Evolutionary conservation across 345 rosid species (phyloP), one percentile per base, ranked within the genome.

Genomic region (Raphanus raphanistrum): DNA sequence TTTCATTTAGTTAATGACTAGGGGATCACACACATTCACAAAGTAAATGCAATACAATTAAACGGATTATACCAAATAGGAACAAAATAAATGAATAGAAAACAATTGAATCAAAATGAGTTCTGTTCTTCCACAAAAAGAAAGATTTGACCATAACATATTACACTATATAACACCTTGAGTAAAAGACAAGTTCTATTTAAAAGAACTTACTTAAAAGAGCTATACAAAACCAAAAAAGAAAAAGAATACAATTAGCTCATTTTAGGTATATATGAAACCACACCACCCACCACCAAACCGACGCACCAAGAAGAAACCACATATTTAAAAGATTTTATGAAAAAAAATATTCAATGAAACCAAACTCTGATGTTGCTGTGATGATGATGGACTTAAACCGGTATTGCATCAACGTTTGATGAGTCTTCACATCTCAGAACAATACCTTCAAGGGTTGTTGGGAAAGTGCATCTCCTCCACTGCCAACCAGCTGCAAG

Each of bases 391-490:
- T 33, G 48, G 67, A 36, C 29, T 79, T 90, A 96, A 75, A 96
- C 99, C 0, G 99, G 97, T 74, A 96, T 96, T 60, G 88, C 99
- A 86, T 93, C 99, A 5, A 82, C 90, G 73, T 90, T 87, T 0
- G 97, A 89, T 13, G 93, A 86, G 75, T 96, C 99, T 83, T 96
- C 99, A 62, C 99, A 90, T 88, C 98, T 90, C 84, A 96, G 79
- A 74, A 96, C 86, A 57, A 96, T 84, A 57, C 99, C 99, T 48
- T 96, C 98, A 0, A 93, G 97, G 70, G 89, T 85, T 2, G 96
- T 88, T 0, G 99, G 98, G 81, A 91, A 90, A 63, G 89, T 87
- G 74, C 97, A 93, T 62, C 82, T 88, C 15, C 76, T 70, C 95
- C 98, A 96, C 50, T 89, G 97, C 86, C 99, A 96, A 31, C 98